These are phyloP conservation scores for Salix suchowensis DNA, from an alignment of 345 rosid species.

Conservation along the genomic window DNA sequence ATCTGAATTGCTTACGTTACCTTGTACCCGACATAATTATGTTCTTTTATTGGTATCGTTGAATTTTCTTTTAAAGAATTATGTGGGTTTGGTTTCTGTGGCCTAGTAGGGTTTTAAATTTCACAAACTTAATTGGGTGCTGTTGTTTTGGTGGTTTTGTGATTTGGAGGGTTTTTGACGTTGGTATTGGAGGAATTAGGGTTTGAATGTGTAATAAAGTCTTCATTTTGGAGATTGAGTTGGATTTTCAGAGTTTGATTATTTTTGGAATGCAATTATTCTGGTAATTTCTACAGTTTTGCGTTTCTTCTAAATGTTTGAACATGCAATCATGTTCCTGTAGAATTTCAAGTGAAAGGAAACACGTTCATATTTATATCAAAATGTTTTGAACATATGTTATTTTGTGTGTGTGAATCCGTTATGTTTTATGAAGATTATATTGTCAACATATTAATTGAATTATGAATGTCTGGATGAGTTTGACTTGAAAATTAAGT, in stretches of 20 bases:
- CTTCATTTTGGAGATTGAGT: background rate
- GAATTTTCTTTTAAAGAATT: background rate
- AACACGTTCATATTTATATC: background rate
- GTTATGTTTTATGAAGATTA: background rate
- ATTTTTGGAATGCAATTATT: background rate
- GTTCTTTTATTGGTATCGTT: background rate
- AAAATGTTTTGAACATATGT: background rate
- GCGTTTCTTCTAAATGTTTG: background rate
- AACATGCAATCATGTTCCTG: background rate
- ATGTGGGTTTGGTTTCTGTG: background rate
- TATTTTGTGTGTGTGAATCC: background rate
- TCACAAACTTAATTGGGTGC: background rate
- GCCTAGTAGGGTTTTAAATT: conserved; percentile 6
- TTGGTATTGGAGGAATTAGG: conserved; percentile 4
- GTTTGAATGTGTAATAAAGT: background rate
- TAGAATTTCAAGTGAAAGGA: background rate
- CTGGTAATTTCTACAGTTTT: background rate
- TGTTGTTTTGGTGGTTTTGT: background rate
- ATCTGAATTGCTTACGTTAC: background rate
- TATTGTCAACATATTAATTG: background rate
- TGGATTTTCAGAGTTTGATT: background rate
- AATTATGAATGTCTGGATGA: background rate
- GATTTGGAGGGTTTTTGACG: background rate
- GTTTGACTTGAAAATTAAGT: background rate
- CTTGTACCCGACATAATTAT: background rate